Conservation (phyloP, 805 yeast genomes). For the Scheffersomyces stipitis region DNA sequence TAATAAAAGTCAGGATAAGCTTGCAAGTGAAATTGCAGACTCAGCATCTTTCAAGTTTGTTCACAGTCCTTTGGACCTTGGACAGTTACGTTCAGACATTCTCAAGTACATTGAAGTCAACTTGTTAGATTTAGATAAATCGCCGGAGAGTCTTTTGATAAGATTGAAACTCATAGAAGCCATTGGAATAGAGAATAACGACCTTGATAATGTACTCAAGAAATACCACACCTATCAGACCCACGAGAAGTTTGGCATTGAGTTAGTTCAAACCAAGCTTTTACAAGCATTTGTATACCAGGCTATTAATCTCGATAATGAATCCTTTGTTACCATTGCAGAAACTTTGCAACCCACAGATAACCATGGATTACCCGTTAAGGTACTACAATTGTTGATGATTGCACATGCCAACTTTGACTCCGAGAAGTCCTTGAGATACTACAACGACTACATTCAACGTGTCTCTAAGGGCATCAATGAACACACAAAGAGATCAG, state of each 20-base stretch:
- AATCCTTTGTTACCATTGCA: slow-evolving; percentile 34
- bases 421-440: slow-evolving; percentile 36
- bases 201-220: slow-evolving; percentile 31
- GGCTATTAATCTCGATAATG: slow-evolving; percentile 32
- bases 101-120: slow-evolving; percentile 19
- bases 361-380: slow-evolving; percentile 24
- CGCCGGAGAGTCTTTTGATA: slow-evolving; percentile 25
- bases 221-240: slow-evolving; percentile 41
- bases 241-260: slow-evolving; percentile 39
- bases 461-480: slow-evolving; percentile 31
- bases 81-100: slow-evolving; percentile 6
- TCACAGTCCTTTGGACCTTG: background rate
- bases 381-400: slow-evolving; percentile 40
- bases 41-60: background rate
- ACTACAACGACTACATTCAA: slow-evolving; percentile 48
- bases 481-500: slow-evolving; percentile 32
- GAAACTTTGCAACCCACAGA: slow-evolving; percentile 33
- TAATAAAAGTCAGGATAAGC: background rate
- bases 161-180: slow-evolving; percentile 32
- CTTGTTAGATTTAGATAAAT: slow-evolving; percentile 22
- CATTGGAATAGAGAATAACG: slow-evolving; percentile 29
- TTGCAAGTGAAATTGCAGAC: background rate
- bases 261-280: slow-evolving; percentile 40
- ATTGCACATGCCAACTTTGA: slow-evolving; percentile 41
- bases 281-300: slow-evolving; percentile 42